Evolutionary conservation across 352 stramenopile species (phyloP), one percentile per base, ranked within the genome.

Genomic region (Phytopythium montanum): DNA sequence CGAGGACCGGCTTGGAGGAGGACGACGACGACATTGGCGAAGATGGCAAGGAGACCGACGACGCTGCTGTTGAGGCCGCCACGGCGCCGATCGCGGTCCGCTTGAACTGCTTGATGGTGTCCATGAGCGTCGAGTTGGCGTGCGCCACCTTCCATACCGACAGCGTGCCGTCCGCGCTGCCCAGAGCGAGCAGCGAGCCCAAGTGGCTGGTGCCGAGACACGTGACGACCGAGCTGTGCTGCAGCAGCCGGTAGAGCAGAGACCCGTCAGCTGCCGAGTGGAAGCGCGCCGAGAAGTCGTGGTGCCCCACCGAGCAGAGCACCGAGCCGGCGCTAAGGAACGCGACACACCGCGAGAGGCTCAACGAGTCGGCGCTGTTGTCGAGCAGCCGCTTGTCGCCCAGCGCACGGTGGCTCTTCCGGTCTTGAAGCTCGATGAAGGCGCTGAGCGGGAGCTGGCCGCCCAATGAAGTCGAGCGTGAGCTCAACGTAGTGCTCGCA

Each of bases 51-150:
- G 51, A 56, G 18, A 44, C 33, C 7, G 51, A 41, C n/a, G 33
- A 19, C 2, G 51, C 41, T 6, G 33, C 42, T 3, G 19, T 21
- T 3, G 45, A 52, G 25, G 31, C 51, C 2, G 51, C 13, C 33
- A 42, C 51, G 1, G 31, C 51, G 0, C 51, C 51, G 13, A 41
- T 41, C 33, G 66, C 21, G 59, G 19, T 52, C 2, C 75, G 74
- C 54, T 81, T 70, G 42, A 94, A 94, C 52, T 92, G 72, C 56
- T 90, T 93, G 52, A 95, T 70, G 26, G 84, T 84, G 42, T 90
- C 74, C 33, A 95, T 60, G 21, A 92, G 64, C 45, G 78, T 90
- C 48, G 75, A 86, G 26, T 74, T 90, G 42, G 77, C 78, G 38
- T 68, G 72, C 25, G 77, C 75, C 33, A 93, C 68, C 62, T 87